Percentiles rank a stretch among this genome's conserved stretches.
phyloP scores from a whole-genome alignment of 805 yeast species.

The Candida corydali region DNA sequence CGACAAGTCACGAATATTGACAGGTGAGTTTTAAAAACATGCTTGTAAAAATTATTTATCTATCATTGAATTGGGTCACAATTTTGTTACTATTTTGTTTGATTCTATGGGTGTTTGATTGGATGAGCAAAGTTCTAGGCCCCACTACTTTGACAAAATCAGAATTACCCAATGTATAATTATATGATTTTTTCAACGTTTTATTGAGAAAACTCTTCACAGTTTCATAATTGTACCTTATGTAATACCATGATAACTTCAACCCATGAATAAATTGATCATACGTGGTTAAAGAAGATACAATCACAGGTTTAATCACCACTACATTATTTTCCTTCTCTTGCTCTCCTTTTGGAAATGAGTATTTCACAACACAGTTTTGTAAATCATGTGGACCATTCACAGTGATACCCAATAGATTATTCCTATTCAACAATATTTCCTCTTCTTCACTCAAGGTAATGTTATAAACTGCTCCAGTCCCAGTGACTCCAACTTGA shows the following conservation, averaged over 20 bases:
- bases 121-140: constrained; percentile 48
- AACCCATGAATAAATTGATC: constrained; percentile 1
- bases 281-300: not conserved
- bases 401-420: constrained; percentile 48
- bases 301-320: not conserved
- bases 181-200: not conserved
- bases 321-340: not conserved
- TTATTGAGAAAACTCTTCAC: not conserved
- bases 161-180: constrained; percentile 29
- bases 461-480: constrained; percentile 50
- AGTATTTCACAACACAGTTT: constrained; percentile 31
- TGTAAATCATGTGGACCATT: constrained; percentile 45
- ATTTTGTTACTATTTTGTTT: too few relatives aligned
- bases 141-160: constrained; percentile 50
- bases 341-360: constrained; percentile 11
- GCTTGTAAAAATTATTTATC: too few relatives aligned
- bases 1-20: too few relatives aligned
- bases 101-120: too few relatives aligned
- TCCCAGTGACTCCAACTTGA: constrained; percentile 48
- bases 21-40: too few relatives aligned
- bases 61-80: too few relatives aligned
- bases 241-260: not conserved
- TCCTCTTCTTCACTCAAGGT: constrained; percentile 44
- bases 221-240: not conserved
- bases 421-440: constrained; percentile 41